Evolutionary conservation across 306 rosid species (phyloP).

Genomic region (Citrullus colocynthis): DNA sequence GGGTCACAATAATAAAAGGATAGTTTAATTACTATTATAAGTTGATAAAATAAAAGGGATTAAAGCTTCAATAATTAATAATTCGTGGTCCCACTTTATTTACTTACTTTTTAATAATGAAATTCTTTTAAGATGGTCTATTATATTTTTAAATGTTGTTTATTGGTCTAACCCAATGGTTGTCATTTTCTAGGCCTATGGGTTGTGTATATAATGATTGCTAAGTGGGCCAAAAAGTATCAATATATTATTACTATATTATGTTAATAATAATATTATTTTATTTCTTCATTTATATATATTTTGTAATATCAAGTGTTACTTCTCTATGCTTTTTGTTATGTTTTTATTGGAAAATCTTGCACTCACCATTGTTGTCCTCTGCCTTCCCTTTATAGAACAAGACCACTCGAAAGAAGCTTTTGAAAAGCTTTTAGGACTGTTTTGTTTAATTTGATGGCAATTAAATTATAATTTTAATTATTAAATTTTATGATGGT

Average conservation of each 20-base stretch:
- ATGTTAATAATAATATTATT: background rate
- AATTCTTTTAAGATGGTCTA: too few species aligned
- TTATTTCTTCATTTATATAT: background rate
- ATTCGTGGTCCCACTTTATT: background rate
- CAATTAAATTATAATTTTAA: background rate
- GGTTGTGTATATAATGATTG: background rate
- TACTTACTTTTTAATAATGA: background rate
- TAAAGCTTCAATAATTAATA: background rate
- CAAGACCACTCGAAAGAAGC: background rate
- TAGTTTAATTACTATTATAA: background rate
- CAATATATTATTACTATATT: background rate
- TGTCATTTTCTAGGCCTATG: background rate
- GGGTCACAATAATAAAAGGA: background rate
- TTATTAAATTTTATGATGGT: background rate
- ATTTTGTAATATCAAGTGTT: background rate
- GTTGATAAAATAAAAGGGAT: too few species aligned
- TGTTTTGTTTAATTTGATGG: background rate
- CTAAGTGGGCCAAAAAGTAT: background rate
- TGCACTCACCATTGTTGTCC: background rate
- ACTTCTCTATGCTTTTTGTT: background rate
- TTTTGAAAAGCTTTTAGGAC: background rate
- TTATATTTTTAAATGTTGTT: too few species aligned
- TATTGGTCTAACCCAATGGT: background rate
- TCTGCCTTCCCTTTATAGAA: background rate
- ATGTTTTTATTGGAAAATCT: background rate